Evolutionary conservation across 2,329 filamentous ascomycete genomes (phyloP), one percentile per base, ranked within the genome.

Genomic region (Monilinia laxa): DNA sequence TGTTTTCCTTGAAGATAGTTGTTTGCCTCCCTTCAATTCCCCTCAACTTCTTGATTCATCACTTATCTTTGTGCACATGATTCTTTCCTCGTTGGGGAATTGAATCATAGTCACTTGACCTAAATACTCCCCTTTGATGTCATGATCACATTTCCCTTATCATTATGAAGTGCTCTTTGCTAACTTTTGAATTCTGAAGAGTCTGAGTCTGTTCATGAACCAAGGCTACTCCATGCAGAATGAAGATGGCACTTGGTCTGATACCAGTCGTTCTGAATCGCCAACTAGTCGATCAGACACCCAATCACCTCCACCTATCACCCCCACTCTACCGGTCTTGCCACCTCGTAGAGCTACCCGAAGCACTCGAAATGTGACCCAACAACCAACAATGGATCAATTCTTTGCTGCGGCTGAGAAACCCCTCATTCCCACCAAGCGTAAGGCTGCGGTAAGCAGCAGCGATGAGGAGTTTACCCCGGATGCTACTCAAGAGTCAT

Each of bases 111-210:
- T 55, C 31, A 55, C 10, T 60, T 47, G 20, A 35, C 28, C n/a
- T 3, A 12, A 49, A 38, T 18, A 5, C 4, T 23, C 45, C 20
- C 20, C 7, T 3, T 23, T 38, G 10, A 23, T 51, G 0, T 51
- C 1, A 38, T 25, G 1, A 25, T 7, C 20, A 51, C 18, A 18
- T 6, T 18, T 51, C 38, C 4, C 3, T n/a, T 35, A 5, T 20
- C 10, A 6, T 5, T 20, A 25, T 38, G 9, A 3, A 18, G 3
- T 16, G 1, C 1, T n/a, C 38, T 23, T 38, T 51, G 16, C 58
- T 51, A 25, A 62, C 58, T 62, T 38, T 25, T 51, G 45, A 25
- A 35, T 25, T 51, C 47, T 25, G 25, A 62, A 62, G 58, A 12
- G 31, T 51, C 4, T 51, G 9, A 31, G 28, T 11, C n/a, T 62